Evolutionary conservation across 345 rosid species (phyloP), one percentile per base, ranked within the genome.

Genomic region (Dipteronia dyeriana): DNA sequence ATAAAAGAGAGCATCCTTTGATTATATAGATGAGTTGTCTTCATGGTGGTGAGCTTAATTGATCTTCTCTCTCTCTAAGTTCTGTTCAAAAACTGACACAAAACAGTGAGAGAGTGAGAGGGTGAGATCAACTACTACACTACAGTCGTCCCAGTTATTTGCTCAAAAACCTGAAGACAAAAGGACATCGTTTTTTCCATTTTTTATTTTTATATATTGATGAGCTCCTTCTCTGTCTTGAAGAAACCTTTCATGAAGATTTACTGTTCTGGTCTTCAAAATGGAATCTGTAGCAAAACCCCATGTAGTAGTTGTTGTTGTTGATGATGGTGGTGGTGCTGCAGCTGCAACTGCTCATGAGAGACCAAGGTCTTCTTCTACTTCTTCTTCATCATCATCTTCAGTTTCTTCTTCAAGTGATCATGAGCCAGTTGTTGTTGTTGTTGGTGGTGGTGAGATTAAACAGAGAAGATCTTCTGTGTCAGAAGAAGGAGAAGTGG

Each of bases 401-500:
- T 75, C 74, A 31, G 59, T 74, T 41, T 67, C 83, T 47, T 65
- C 72, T 56, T 69, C 86, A 49, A 69, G 80, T 75, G 79, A 76
- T 71, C 81, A 68, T 62, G 38, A 5, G 38, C 38, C 38, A 34
- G 38, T 34, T 34, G 38, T 34, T 34, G 38, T 5, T 34, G 6
- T 5, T 34, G 38, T 5, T 34, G 38, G 38, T 34, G 38, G 38
- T 34, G 38, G 38, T 34, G 86, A 87, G 85, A 84, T 84, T 76
- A 88, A 80, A 64, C 83, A 87, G 79, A 87, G 90, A 74, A 80
- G 83, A 68, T 87, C 92, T 2, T 91, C 90, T 34, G 89, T 78
- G 68, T 88, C 94, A 34, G 38, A 34, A 26, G 26, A 26, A 26
- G 26, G 1, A 3, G 85, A 85, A 84, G 82, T 86, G 86, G 95